phyloP scores from a whole-genome alignment of 495 filamentous ascomycete species.

The Hypoxylon rickii region DNA sequence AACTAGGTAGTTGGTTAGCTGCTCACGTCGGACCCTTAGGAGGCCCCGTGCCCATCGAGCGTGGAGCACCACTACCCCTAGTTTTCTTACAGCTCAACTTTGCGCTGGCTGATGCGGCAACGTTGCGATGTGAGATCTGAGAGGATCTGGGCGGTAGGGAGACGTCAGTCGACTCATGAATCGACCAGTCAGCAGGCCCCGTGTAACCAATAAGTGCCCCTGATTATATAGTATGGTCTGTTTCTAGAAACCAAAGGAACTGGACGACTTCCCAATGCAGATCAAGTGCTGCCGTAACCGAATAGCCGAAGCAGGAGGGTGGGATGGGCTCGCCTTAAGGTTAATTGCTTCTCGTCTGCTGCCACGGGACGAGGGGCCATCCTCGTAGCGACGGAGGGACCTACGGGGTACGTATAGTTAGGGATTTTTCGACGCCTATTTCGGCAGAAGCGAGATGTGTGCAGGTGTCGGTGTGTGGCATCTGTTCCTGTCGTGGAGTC shows the following conservation, averaged over 20 bases:
- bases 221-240: constrained; percentile 12
- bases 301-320: constrained; percentile 30
- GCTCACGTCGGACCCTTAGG: constrained; percentile 7
- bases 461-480: constrained; percentile 23
- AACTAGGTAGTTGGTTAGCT: constrained; percentile 1
- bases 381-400: constrained; percentile 7
- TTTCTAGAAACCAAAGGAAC: constrained; percentile 31
- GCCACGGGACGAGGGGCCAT: background rate
- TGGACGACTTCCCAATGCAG: constrained; percentile 20
- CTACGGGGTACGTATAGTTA: constrained; percentile 9
- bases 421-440: constrained; percentile 32
- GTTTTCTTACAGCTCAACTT: constrained; percentile 12
- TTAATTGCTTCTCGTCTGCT: no score
- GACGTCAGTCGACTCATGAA: constrained; percentile 30
- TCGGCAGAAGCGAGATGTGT: constrained; percentile 31
- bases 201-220: constrained; percentile 30
- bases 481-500: constrained; percentile 24
- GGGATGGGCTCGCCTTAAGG: constrained; percentile 30
- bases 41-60: constrained; percentile 10
- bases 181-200: constrained; percentile 15
- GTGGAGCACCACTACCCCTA: constrained; percentile 22
- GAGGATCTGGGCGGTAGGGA: constrained; percentile 25
- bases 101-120: constrained; percentile 29
- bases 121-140: constrained; percentile 33
- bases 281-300: constrained; percentile 28